Percentiles rank a stretch among this genome's conserved stretches.
phyloP scores from a whole-genome alignment of 176 grass and related monocot genomes.

The Juncus inflexus region DNA sequence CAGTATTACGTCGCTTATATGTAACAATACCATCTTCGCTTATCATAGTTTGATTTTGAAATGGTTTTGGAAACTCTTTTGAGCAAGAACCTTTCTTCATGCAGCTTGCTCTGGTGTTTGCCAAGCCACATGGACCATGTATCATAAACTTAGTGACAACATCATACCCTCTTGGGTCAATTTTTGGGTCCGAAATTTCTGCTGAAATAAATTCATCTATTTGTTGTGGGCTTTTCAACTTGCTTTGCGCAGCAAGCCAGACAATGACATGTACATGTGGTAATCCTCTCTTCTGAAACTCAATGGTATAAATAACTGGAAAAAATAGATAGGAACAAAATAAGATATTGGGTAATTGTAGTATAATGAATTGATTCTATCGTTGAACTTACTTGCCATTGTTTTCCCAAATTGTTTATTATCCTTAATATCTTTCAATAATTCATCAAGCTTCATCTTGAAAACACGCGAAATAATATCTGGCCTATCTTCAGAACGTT shows the following conservation, averaged over 20 bases:
- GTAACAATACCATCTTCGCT: too few species aligned
- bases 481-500: too few species aligned
- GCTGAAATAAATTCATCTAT: background rate
- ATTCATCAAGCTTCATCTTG: too few species aligned
- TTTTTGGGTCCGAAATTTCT: background rate
- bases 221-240: background rate
- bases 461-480: too few species aligned
- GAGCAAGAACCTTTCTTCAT: slow-evolving; percentile 6
- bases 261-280: background rate
- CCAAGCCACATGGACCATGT: slow-evolving; percentile 12
- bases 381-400: too few species aligned
- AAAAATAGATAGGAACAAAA: background rate
- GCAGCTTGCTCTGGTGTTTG: background rate
- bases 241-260: background rate
- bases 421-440: too few species aligned
- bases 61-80: slow-evolving; percentile 14
- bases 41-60: too few species aligned
- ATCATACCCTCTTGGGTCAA: background rate
- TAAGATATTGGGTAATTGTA: too few species aligned
- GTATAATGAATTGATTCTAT: too few species aligned
- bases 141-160: background rate
- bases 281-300: background rate
- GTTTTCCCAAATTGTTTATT: too few species aligned
- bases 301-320: slow-evolving; percentile 19
- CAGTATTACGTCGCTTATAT: slow-evolving; percentile 26